phyloP scores from a whole-genome alignment of 1,139 yeast genomes.

The Candida anutae region DNA sequence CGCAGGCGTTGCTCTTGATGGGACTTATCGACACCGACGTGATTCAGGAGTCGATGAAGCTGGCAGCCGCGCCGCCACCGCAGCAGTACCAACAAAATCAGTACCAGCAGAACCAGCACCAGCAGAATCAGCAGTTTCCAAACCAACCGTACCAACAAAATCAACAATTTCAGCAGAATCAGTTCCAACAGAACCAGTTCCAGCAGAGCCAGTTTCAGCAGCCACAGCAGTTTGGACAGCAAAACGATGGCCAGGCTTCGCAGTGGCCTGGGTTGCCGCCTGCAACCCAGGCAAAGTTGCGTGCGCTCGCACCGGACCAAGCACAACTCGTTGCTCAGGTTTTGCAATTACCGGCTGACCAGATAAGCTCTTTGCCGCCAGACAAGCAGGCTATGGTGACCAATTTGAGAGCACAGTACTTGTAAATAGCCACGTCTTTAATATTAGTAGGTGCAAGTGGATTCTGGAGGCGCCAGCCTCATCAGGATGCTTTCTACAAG shows the following conservation, averaged over 20 bases:
- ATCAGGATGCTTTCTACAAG: no score
- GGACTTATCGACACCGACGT: constrained; percentile 64
- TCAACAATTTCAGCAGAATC: constrained; percentile 3
- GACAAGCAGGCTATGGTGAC: constrained; percentile 59
- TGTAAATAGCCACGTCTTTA: constrained; percentile 20
- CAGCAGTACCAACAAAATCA: constrained; percentile 5
- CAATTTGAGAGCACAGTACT: constrained; percentile 49
- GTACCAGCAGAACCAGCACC: constrained; percentile 7
- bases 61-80: constrained; percentile 19
- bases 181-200: constrained; percentile 5
- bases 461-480: no score
- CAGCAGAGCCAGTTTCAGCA: constrained; percentile 3
- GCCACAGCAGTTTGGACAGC: constrained; percentile 2
- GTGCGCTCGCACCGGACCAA: constrained; percentile 44
- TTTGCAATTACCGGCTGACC: constrained; percentile 47
- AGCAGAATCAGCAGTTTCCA: constrained; percentile 3
- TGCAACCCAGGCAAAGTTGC: constrained; percentile 40
- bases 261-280: constrained; percentile 48
- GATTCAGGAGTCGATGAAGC: constrained; percentile 40
- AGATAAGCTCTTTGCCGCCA: constrained; percentile 46
- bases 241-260: background rate
- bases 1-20: constrained; percentile 71
- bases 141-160: constrained; percentile 4
- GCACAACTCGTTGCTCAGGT: constrained; percentile 63
- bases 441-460: no score